Conservation (phyloP, 1,284 basidiomycete genomes). For the Sanghuangporus sanghuang region DNA sequence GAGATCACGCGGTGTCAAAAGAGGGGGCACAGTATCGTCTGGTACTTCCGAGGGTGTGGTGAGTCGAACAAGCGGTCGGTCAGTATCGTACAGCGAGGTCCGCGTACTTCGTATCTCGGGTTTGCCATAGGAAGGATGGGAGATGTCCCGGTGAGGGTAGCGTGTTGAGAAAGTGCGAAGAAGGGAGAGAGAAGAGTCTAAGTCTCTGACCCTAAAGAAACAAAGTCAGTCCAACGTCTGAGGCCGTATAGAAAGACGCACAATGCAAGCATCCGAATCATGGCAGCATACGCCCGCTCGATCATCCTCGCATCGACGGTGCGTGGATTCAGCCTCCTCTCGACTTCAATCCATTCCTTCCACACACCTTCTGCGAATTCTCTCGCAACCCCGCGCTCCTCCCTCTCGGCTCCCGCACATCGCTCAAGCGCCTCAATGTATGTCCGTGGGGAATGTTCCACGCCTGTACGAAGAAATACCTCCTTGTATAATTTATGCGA, state of each 20-base stretch:
- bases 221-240: not conserved
- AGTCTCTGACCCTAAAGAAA: constrained; percentile 19
- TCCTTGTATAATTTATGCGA: constrained; percentile 43
- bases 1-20: constrained; percentile 60
- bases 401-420: constrained; percentile 43
- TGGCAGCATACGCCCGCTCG: constrained; percentile 61
- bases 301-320: constrained; percentile 42
- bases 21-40: constrained; percentile 65
- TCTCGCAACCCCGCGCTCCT: constrained; percentile 43
- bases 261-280: constrained; percentile 57
- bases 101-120: constrained; percentile 13
- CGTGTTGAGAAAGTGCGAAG: constrained; percentile 24
- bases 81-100: constrained; percentile 17
- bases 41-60: constrained; percentile 25
- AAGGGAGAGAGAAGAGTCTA: constrained; percentile 23
- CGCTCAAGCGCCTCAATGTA: constrained; percentile 67
- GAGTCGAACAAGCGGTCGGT: constrained; percentile 19
- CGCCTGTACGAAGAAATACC: constrained; percentile 39
- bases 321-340: constrained; percentile 31
- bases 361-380: constrained; percentile 55
- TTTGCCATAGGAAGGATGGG: constrained; percentile 7
- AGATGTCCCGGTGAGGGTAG: constrained; percentile 21
- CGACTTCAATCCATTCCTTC: constrained; percentile 47
- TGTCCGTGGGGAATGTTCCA: constrained; percentile 47
- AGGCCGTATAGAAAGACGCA: constrained; percentile 32